Evolutionary conservation across 768 basidiomycete genomes (phyloP), one percentile per base, ranked within the genome.

Genomic region (Rhizopogon vulgaris): DNA sequence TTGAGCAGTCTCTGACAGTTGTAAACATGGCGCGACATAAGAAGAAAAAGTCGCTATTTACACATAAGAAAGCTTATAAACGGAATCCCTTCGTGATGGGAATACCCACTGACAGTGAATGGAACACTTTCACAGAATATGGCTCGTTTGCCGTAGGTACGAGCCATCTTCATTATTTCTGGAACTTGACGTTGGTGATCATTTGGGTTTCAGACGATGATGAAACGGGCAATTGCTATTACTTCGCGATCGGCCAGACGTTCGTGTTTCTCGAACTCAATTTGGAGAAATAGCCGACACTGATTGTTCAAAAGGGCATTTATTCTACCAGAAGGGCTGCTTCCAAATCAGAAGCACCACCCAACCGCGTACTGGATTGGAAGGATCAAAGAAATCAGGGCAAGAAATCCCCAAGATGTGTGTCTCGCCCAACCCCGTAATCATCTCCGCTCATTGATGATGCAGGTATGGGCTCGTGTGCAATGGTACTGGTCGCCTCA

Each of bases 401-500:
- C 54, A 45, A 39, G 60, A 49, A 9, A 55, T 7, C 63, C 69
- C 4, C 64, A 58, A 1, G 59, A 71, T 59, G 59, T 78, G 50
- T 41, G 68, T 15, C 39, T 18, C 1, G 15, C 32, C 49, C 6
- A 2, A 10, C 4, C 27, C 18, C 41, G 12, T 38, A 24, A 41
- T 30, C 18, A 14, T 25, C 34, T 18, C 40, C 1, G 11, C 38
- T 38, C 38, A 10, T 6, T 12, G 3, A 18, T 17, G 27, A 32
- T 6, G 38, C 40, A 84, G 76, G 81, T 83, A 0, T 83, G 79
- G 78, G 71, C 68, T 0, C 61, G 56, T 9, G 72, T 84, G 0
- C 72, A 77, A 43, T 85, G 83, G 83, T 82, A 67, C 43, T 85
- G 79, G 63, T 71, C 75, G 1, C 70, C 73, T 0, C 45, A 65